Evolutionary conservation across 192 early-diverging fungal genomes (phyloP).

Genomic region (Pecoramyces ruminantium): DNA sequence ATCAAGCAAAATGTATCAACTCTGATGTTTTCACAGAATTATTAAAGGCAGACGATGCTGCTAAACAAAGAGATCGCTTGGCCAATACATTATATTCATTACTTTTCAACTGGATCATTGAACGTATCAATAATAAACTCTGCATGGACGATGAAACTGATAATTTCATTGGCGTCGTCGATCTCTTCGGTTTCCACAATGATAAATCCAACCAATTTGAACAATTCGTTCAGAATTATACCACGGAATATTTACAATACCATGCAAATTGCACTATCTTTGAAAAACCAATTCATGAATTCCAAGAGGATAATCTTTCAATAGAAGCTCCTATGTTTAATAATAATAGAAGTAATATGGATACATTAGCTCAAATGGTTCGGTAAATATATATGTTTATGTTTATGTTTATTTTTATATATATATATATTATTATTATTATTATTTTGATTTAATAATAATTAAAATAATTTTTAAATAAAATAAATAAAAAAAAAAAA

Average conservation of each 20-base stretch:
- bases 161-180: conserved; percentile 79
- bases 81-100: conserved; percentile 63
- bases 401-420: no score
- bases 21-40: conserved; percentile 68
- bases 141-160: conserved; percentile 46
- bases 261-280: conserved; percentile 55
- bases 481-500: no score
- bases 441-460: no score
- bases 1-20: conserved; percentile 65
- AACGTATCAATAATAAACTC: conserved; percentile 69
- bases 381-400: no score
- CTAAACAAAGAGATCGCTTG: conserved; percentile 61
- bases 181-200: conserved; percentile 66
- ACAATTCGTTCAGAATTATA: not conserved
- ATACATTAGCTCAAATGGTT: not conserved
- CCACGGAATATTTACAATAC: conserved; percentile 29
- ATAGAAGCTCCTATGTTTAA: not conserved
- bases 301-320: not conserved
- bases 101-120: conserved; percentile 77
- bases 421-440: not conserved
- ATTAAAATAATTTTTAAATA: no score
- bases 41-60: conserved; percentile 53
- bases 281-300: conserved; percentile 21
- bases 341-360: not conserved
- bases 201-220: conserved; percentile 31